Conservation (phyloP, 2,329 filamentous ascomycete species). For the Fusarium dlaminii region DNA sequence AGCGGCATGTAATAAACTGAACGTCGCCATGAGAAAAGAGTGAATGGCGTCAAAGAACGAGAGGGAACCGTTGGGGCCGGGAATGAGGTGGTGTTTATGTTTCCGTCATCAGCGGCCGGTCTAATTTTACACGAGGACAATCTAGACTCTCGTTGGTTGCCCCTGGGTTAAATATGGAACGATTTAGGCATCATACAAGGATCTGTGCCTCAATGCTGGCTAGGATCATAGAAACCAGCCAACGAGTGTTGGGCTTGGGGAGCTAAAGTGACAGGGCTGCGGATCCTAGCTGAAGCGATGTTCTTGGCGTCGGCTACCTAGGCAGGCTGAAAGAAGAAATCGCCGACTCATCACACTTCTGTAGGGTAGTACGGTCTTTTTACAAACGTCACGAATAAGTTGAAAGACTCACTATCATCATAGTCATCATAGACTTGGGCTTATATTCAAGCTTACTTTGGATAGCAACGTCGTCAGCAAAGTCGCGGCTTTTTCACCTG, state of each 20-base stretch:
- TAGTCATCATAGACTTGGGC: too few species aligned
- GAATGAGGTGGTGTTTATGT: slow-evolving; percentile 15
- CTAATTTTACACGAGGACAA: neutral
- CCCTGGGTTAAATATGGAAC: slow-evolving; percentile 1
- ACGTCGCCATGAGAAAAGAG: slow-evolving; percentile 3
- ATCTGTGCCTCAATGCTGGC: slow-evolving; percentile 5
- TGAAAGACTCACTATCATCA: neutral
- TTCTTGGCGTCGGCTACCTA: slow-evolving; percentile 1
- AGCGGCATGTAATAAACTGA: neutral
- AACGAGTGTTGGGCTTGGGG: neutral
- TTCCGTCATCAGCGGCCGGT: neutral
- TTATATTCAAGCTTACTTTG: neutral
- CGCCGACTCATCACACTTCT: neutral
- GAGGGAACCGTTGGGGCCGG: neutral
- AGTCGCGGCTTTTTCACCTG: too few species aligned
- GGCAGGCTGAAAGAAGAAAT: neutral
- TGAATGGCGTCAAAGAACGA: neutral
- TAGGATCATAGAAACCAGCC: neutral
- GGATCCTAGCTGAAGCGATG: slow-evolving; percentile 5
- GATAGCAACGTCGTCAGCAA: neutral
- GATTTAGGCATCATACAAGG: slow-evolving; percentile 9
- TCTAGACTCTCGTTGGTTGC: neutral
- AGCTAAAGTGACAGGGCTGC: neutral
- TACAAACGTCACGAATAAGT: neutral
- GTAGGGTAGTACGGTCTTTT: neutral